These are phyloP conservation scores for Pisolithus albus DNA, from an alignment of 768 basidiomycete genomes.

Conservation along the genomic window DNA sequence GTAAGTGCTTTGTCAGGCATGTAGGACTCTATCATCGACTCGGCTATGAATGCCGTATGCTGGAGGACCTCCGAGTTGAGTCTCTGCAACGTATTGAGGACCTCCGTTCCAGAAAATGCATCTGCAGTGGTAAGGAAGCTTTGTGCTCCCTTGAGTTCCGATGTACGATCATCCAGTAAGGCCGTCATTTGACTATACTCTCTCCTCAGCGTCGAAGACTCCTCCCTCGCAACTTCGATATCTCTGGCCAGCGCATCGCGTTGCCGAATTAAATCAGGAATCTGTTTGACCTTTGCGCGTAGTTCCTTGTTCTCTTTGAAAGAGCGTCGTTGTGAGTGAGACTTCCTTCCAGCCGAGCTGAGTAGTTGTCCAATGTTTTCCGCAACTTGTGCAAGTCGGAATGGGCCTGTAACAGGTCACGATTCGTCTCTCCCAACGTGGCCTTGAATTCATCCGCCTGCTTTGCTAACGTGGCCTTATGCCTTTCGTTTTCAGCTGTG, in stretches of 20 bases:
- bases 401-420: constrained; percentile 13
- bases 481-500: constrained; percentile 16
- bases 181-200: constrained; percentile 22
- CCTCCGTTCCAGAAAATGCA: constrained; percentile 38
- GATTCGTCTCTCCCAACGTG: constrained; percentile 22
- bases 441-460: constrained; percentile 11
- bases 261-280: constrained; percentile 12
- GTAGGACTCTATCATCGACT: constrained; percentile 40
- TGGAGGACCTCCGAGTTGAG: constrained; percentile 46
- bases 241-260: constrained; percentile 17
- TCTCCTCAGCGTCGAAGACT: constrained; percentile 22
- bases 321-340: constrained; percentile 14
- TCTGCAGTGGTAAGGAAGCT: constrained; percentile 41
- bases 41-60: constrained; percentile 41
- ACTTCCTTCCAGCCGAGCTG: constrained; percentile 14
- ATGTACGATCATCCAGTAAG: constrained; percentile 35
- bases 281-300: background rate
- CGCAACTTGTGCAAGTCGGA: constrained; percentile 16
- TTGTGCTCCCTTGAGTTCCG: constrained; percentile 40
- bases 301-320: constrained; percentile 5
- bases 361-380: constrained; percentile 14
- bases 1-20: constrained; percentile 14
- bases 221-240: constrained; percentile 17
- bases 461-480: constrained; percentile 10
- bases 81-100: constrained; percentile 35